phyloP scores from a whole-genome alignment of 148 eudicot species.

The Simmondsia chinensis region DNA sequence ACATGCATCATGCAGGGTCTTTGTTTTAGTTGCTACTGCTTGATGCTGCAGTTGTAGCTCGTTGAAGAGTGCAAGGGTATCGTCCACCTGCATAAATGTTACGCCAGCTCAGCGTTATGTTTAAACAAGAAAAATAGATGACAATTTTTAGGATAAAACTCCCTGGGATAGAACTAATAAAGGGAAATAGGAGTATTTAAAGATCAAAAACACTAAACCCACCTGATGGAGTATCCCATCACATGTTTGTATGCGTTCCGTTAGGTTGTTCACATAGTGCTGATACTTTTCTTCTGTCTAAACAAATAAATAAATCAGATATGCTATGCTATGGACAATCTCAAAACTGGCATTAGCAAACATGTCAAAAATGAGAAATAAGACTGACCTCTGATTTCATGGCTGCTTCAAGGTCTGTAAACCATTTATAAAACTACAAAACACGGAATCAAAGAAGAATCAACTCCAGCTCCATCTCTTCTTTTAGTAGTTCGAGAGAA shows the following conservation, averaged over 20 bases:
- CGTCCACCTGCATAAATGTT: constrained; percentile 65
- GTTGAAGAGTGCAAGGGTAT: constrained; percentile 87
- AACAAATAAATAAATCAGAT: constrained; percentile 19
- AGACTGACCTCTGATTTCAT: constrained; percentile 94
- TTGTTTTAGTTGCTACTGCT: constrained; percentile 90
- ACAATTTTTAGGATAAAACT: background rate
- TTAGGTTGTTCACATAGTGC: constrained; percentile 77
- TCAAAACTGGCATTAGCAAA: constrained; percentile 8
- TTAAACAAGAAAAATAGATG: background rate
- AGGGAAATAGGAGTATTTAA: background rate
- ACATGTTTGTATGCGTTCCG: constrained; percentile 83
- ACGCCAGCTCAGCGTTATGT: constrained; percentile 7
- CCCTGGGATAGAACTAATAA: background rate
- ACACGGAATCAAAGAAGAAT: constrained; percentile 8
- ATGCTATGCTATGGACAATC: too few relatives aligned
- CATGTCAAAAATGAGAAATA: constrained; percentile 7
- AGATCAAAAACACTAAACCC: constrained; percentile 1
- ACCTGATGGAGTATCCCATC: constrained; percentile 87
- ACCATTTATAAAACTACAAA: constrained; percentile 96
- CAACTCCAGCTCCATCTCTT: constrained; percentile 2
- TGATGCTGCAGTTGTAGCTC: constrained; percentile 91
- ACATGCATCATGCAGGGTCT: constrained; percentile 97
- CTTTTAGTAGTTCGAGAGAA: background rate
- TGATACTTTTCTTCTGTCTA: constrained; percentile 99
- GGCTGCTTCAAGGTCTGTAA: constrained; percentile 89